Conservation (phyloP, 2,329 filamentous ascomycete species). For the Venturia effusa region DNA sequence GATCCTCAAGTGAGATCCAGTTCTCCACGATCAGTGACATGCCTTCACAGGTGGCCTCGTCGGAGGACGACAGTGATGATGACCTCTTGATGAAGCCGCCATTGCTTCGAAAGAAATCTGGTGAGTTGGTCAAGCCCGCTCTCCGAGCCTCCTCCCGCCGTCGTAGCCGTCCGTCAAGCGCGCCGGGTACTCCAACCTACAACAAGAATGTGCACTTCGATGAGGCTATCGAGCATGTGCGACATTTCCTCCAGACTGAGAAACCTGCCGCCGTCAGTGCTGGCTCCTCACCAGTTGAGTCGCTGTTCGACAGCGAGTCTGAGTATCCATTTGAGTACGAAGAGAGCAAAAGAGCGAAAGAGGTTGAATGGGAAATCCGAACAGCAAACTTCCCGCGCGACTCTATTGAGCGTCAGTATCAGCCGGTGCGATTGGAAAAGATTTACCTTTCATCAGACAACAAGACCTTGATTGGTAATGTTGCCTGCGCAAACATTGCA, state of each 20-base stretch:
- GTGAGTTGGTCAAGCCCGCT: slow-evolving; percentile 87
- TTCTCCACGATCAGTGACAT: slow-evolving; percentile 37
- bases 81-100: slow-evolving; percentile 59
- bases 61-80: slow-evolving; percentile 43
- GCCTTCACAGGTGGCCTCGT: slow-evolving; percentile 33
- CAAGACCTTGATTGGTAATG: slow-evolving; percentile 70
- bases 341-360: slow-evolving; percentile 33
- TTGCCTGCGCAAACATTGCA: slow-evolving; percentile 77
- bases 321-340: slow-evolving; percentile 75
- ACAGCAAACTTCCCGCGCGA: slow-evolving; percentile 73
- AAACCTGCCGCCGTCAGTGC: slow-evolving; percentile 93
- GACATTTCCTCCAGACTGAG: slow-evolving; percentile 91
- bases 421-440: slow-evolving; percentile 70
- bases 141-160: slow-evolving; percentile 71
- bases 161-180: slow-evolving; percentile 65
- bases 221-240: slow-evolving; percentile 87
- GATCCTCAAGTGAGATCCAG: slow-evolving; percentile 47
- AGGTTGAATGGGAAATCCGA: slow-evolving; percentile 77
- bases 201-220: slow-evolving; percentile 95
- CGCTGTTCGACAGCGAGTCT: slow-evolving; percentile 64
- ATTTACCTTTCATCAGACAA: slow-evolving; percentile 83
- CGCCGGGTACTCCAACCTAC: slow-evolving; percentile 94
- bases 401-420: slow-evolving; percentile 45
- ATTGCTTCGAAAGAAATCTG: slow-evolving; percentile 96
- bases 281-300: slow-evolving; percentile 80